These are phyloP conservation scores for Pyricularia pennisetigena DNA, from an alignment of 2,329 filamentous ascomycete species.

Conservation along the genomic window DNA sequence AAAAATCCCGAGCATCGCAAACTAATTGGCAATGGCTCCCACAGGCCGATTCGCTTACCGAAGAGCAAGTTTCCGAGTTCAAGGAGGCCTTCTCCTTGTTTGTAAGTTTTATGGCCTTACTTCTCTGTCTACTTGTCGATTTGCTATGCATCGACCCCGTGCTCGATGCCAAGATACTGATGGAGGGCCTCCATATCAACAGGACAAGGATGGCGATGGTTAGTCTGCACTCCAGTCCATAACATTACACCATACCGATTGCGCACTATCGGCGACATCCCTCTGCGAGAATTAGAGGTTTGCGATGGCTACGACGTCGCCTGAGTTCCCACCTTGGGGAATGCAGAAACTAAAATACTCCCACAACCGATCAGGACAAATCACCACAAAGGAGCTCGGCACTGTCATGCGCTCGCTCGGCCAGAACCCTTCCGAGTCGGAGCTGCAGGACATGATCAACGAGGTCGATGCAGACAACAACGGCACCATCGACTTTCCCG, in stretches of 20 bases:
- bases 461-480: conserved; percentile 91
- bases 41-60: conserved; percentile 94
- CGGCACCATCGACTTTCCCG: conserved; percentile 84
- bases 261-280: background rate
- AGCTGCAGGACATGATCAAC: conserved; percentile 91
- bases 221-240: conserved; percentile 5
- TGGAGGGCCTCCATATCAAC: background rate
- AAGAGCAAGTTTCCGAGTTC: conserved; percentile 99
- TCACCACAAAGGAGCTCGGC: conserved; percentile 83
- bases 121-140: background rate
- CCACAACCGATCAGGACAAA: conserved; percentile 53
- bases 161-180: background rate
- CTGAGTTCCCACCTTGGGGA: background rate
- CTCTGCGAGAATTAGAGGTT: background rate
- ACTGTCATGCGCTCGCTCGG: conserved; percentile 86
- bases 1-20: background rate
- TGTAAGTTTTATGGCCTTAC: conserved; percentile 52
- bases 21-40: background rate
- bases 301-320: background rate
- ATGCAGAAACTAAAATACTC: background rate
- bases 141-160: background rate
- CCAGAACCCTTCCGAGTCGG: conserved; percentile 83
- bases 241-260: background rate
- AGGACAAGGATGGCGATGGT: conserved; percentile 19
- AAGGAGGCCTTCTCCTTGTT: conserved; percentile 99